Base-by-base conservation (phyloP, 2,329 filamentous ascomycete genomes). In the Colletotrichum endophyticum region DNA sequence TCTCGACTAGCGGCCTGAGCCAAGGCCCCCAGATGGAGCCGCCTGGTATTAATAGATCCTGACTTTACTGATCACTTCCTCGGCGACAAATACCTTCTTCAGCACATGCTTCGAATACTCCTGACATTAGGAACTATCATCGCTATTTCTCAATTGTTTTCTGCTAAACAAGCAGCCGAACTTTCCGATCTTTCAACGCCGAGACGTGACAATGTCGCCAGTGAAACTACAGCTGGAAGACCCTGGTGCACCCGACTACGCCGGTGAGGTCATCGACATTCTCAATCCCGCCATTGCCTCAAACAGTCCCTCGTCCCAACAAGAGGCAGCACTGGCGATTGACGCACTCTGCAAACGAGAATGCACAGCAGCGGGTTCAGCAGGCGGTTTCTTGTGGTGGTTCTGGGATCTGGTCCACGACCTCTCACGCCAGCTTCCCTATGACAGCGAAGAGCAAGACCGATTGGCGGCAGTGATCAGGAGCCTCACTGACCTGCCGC, bases 341-440 rank as follows among this genome's bases (percentile, higher is more conserved):
- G 27, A 59, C 22, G 13, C 22, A 27, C 56, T 59, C 4, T 59
- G 22, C 56, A 59, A 9, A 9, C 5, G 16, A 16, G 56, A 59
- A 25, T 59, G 27, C 56, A 28, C 25, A 5, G 34, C 9, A 5
- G 13, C 74, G 27, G 63, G 69, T 4, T 61, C 66, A 5, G 74
- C 66, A 25, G 75, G 59, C 2, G 49, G 32, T 8, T 81, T 81
- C 22, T 66, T 80, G 9, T 79, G 76, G 72, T 78, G 79, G 71
- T 80, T 80, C 69, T 80, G 79, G 80, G 78, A 80, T 34, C 77
- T 80, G 3, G 19, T 81, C 13, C 79, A 80, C 32, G 69, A 78
- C 6, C 63, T 81, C 19, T 57, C 77, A 22, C 77, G 79, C n/a
- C 79, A 80, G 49, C 13, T 80, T 39, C 78, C 79, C 13, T 71